These are phyloP conservation scores for Eutypella sp. DNA, from an alignment of 2,329 filamentous ascomycete species.

Conservation along the genomic window DNA sequence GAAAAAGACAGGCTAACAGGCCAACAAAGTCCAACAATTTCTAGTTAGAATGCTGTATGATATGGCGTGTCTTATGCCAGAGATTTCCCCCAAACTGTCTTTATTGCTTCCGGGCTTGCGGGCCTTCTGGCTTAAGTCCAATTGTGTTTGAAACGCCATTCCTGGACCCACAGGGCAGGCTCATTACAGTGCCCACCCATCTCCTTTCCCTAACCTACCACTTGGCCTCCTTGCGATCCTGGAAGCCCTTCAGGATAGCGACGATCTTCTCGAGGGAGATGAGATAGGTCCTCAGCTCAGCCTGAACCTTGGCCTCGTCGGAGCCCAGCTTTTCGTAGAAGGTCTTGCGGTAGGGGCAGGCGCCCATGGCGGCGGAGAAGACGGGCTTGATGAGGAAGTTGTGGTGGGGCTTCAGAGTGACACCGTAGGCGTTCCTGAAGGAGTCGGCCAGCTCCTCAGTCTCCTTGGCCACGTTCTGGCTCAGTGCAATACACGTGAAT, in stretches of 20 bases:
- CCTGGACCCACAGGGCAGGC: too few relatives aligned
- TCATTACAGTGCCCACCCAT: not conserved
- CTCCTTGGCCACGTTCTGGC: conserved; percentile 65
- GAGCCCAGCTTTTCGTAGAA: conserved; percentile 85
- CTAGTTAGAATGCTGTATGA: too few relatives aligned
- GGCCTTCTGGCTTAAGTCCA: too few relatives aligned
- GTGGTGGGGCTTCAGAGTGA: conserved; percentile 89
- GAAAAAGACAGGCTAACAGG: too few relatives aligned
- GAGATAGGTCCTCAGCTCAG: conserved; percentile 67
- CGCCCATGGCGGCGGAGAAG: conserved; percentile 89
- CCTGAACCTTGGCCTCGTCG: conserved; percentile 56
- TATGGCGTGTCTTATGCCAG: too few relatives aligned
- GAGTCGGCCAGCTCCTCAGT: conserved; percentile 75
- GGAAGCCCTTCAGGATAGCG: conserved; percentile 62
- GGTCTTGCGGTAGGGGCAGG: conserved; percentile 86
- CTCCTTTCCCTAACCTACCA: conserved; percentile 44
- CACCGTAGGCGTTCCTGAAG: conserved; percentile 80
- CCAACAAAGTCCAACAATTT: too few relatives aligned
- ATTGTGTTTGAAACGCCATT: too few relatives aligned
- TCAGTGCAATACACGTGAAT: conserved; percentile 83
- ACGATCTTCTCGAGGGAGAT: conserved; percentile 73
- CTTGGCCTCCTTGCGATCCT: conserved; percentile 52
- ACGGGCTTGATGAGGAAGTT: conserved; percentile 84
- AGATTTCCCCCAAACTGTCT: too few relatives aligned
- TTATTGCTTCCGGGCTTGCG: too few relatives aligned